A percentile compares a stretch with the other conserved stretches of the same genome.
These are phyloP conservation scores for Saturnispora sanitii DNA, from an alignment of 805 yeast genomes.

Conservation along the genomic window DNA sequence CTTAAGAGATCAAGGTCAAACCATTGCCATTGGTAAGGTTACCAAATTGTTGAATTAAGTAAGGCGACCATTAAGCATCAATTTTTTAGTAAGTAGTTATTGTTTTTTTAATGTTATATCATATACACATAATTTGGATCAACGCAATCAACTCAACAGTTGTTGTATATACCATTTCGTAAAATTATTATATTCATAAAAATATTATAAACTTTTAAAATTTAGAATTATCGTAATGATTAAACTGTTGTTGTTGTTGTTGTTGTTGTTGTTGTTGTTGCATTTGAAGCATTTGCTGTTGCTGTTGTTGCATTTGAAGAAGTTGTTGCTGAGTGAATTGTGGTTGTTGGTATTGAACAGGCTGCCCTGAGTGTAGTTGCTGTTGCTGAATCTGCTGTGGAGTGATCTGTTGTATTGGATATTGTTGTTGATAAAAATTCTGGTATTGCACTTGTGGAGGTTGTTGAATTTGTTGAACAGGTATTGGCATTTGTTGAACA, in stretches of 20 bases:
- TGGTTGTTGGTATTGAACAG: neutral
- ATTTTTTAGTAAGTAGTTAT: too few relatives aligned
- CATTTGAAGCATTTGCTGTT: neutral
- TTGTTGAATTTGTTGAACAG: neutral
- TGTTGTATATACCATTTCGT: too few relatives aligned
- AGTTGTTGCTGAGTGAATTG: neutral
- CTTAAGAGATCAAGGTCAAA: slow-evolving; percentile 95
- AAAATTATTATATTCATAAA: too few relatives aligned
- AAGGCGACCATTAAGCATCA: too few relatives aligned
- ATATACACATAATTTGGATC: too few relatives aligned
- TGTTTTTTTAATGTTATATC: too few relatives aligned
- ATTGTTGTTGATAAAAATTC: neutral
- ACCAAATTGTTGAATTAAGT: slow-evolving; percentile 60
- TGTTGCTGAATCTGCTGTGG: neutral
- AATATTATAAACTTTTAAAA: neutral
- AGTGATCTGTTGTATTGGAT: neutral
- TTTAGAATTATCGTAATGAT: neutral
- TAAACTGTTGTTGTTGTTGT: neutral
- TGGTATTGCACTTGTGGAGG: neutral
- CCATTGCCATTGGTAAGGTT: slow-evolving; percentile 97
- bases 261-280: neutral
- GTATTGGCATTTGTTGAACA: neutral
- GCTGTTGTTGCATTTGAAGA: neutral
- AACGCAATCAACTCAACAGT: too few relatives aligned
- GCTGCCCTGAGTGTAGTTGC: neutral